Evolutionary conservation across 257 asterid species (phyloP), one percentile per base, ranked within the genome.

Genomic region (Avicennia marina): DNA sequence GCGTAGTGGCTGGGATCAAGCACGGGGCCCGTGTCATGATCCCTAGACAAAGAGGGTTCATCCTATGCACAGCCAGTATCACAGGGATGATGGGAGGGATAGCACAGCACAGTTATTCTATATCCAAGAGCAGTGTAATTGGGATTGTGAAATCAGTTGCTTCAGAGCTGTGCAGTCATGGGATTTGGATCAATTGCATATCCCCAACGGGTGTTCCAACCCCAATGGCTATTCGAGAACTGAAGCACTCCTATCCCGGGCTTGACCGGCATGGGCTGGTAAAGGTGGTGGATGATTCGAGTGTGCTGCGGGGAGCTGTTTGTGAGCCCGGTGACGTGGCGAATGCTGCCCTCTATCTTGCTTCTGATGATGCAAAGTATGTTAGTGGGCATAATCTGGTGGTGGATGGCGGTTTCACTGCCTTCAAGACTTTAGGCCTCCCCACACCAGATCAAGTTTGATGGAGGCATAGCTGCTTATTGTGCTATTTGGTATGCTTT

Each of bases 11-110:
- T 0, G 98, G 96, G 56, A 72, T 91, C 68, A 91, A 88, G 81
- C 98, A 91, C 53, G 96, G 83, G 1, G 76, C 98, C 13, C 83
- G 98, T 1, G 95, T 81, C 32, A 89, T 85, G 98, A 88, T 91
- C 78, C 95, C 87, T 4, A 64, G 75, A 22, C 49, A 59, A 26
- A 27, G 65, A 2, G 98, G 96, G 20, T 79, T 76, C 24, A 88
- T 88, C 49, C 51, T 91, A 20, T 91, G 96, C 87, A 91, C 98
- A 0, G 88, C 85, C 18, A 88, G 97, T 12, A 73, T 88, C 24
- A 86, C 97, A 0, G 97, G 97, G 1, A 4, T 91, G 0, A 58
- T 88, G 51, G 98, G 86, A 0, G 98, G 96, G 1, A 38, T 88
- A 13, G 86, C 95, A 0, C 98, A 88, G 38, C 95, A 74, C 50